Evolutionary conservation across 1,139 yeast genomes (phyloP).

Genomic region (Nakaseomyces nivariensis): DNA sequence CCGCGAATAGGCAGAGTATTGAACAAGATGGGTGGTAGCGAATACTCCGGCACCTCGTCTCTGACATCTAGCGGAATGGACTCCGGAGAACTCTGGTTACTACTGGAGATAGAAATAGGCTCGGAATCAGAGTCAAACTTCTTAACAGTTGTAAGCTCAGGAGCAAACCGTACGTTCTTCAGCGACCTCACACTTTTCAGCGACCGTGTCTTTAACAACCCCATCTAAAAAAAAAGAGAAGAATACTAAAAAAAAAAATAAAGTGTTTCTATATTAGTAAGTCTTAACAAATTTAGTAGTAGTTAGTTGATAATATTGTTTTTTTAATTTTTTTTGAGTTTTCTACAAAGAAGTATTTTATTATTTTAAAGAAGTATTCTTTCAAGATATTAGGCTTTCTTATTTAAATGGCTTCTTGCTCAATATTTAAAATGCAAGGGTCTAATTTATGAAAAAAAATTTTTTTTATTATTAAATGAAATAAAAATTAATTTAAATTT

Average conservation of each 20-base stretch:
- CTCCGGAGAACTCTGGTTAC: slow-evolving; percentile 5
- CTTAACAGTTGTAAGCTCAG: slow-evolving; percentile 26
- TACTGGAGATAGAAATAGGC: slow-evolving; percentile 25
- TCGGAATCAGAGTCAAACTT: slow-evolving; percentile 22
- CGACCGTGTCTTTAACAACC: neutral
- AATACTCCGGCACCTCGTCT: slow-evolving; percentile 3
- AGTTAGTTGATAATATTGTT: too few relatives aligned
- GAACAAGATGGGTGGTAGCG: slow-evolving; percentile 1
- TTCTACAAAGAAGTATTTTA: too few relatives aligned
- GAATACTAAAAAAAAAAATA: neutral
- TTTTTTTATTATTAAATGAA: neutral
- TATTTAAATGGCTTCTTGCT: too few relatives aligned
- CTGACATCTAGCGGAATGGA: slow-evolving; percentile 4
- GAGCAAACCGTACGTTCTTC: slow-evolving; percentile 24
- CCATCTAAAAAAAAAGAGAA: neutral
- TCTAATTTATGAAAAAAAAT: neutral
- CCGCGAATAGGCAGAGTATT: neutral
- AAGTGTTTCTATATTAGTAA: neutral
- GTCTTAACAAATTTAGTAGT: too few relatives aligned
- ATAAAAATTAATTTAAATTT: neutral
- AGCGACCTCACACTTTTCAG: slow-evolving; percentile 1
- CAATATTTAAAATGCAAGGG: neutral
- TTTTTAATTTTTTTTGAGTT: too few relatives aligned
- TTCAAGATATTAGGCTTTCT: too few relatives aligned
- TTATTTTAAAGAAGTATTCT: too few relatives aligned